phyloP scores from a whole-genome alignment of 2,329 filamentous ascomycete genomes.

The Akanthomyces uredinophilus region DNA sequence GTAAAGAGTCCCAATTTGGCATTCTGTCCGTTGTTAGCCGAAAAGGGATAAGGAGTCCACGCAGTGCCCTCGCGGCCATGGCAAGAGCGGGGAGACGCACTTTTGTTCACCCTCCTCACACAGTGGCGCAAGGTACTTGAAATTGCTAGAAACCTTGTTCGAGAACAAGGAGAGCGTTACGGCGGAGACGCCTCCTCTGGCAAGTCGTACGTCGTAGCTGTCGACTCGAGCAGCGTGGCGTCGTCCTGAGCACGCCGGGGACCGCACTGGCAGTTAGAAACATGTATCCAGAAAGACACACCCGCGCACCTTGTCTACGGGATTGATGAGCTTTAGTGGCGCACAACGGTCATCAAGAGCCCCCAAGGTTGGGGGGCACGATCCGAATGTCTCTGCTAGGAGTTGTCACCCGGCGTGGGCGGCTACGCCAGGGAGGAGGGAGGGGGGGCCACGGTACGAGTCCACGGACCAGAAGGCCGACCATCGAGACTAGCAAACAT shows the following conservation, averaged over 20 bases:
- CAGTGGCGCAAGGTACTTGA: neutral
- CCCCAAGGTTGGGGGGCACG: neutral
- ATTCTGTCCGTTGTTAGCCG: neutral
- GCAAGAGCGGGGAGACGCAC: neutral
- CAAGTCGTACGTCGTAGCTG: neutral
- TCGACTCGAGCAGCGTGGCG: neutral
- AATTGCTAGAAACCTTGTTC: neutral
- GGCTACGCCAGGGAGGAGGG: neutral
- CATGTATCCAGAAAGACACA: neutral
- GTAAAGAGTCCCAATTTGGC: neutral
- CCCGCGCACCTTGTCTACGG: neutral
- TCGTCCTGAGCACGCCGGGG: neutral
- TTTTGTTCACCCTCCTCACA: neutral
- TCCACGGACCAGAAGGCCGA: neutral
- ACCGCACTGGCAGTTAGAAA: neutral
- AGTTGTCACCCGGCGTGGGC: neutral
- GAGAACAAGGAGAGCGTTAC: neutral
- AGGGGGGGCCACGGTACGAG: neutral
- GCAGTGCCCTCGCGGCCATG: neutral
- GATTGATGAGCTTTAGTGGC: neutral
- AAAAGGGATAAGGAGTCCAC: neutral
- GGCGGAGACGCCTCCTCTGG: neutral
- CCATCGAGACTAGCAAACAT: neutral
- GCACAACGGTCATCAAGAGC: neutral
- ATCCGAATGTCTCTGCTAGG: constrained; percentile 1